Conservation (phyloP, 352 stramenopile species). For the Phytopythium aichiense region DNA sequence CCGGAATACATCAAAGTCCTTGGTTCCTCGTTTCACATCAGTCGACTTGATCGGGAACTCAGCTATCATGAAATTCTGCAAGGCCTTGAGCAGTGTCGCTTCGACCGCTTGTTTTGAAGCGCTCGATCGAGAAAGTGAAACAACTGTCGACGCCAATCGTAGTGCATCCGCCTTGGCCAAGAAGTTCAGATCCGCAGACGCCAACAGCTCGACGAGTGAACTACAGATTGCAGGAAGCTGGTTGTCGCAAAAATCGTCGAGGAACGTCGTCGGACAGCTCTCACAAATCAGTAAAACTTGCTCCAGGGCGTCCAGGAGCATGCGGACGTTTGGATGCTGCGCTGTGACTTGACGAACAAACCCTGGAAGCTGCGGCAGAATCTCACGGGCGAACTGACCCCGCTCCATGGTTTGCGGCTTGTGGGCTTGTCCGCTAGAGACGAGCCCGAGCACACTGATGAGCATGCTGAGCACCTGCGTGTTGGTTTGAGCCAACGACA, state of each 20-base stretch:
- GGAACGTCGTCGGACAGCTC: constrained; percentile 27
- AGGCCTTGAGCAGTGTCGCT: constrained; percentile 21
- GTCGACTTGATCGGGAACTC: constrained; percentile 76
- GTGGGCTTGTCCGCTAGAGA: constrained; percentile 32
- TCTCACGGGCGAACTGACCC: constrained; percentile 43
- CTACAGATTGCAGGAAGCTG: constrained; percentile 39
- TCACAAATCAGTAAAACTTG: constrained; percentile 39
- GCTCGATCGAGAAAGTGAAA: constrained; percentile 12
- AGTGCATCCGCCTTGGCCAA: constrained; percentile 62
- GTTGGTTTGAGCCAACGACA: constrained; percentile 30
- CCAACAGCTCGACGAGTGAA: constrained; percentile 32
- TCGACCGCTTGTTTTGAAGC: constrained; percentile 6
- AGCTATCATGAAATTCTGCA: constrained; percentile 54
- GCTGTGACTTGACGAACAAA: constrained; percentile 16
- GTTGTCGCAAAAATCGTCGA: constrained; percentile 19
- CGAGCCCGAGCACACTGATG: constrained; percentile 31
- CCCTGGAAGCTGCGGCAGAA: constrained; percentile 35
- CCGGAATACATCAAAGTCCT: constrained; percentile 62
- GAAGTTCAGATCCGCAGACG: constrained; percentile 32
- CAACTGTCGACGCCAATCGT: constrained; percentile 32
- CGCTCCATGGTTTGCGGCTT: constrained; percentile 27
- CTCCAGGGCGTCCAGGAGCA: constrained; percentile 37
- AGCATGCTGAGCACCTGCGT: constrained; percentile 29
- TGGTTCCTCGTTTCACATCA: constrained; percentile 54
- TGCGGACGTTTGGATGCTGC: constrained; percentile 32